Evolutionary conservation across 768 basidiomycete species (phyloP).

Genomic region (Lactarius hengduanensis): DNA sequence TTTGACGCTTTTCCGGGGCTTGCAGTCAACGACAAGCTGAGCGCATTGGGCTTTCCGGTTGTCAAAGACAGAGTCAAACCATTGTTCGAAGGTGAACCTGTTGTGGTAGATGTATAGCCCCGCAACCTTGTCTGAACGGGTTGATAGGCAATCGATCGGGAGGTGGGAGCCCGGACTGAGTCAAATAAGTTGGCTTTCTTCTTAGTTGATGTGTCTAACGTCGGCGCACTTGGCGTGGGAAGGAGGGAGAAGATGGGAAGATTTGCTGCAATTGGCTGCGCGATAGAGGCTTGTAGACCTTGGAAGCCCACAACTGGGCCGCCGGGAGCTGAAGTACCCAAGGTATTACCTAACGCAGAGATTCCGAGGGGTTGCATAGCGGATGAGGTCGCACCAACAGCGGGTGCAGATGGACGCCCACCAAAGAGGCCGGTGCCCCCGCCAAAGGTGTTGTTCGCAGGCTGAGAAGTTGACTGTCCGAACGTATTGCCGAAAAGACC

Average conservation of each 20-base stretch:
- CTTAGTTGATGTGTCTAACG: slow-evolving; percentile 61
- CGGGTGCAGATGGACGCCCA: slow-evolving; percentile 24
- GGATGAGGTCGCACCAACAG: slow-evolving; percentile 4
- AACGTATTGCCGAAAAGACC: slow-evolving; percentile 44
- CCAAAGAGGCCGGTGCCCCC: slow-evolving; percentile 32
- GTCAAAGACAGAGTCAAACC: slow-evolving; percentile 43
- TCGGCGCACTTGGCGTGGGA: slow-evolving; percentile 62
- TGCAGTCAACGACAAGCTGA: slow-evolving; percentile 51
- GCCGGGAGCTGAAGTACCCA: slow-evolving; percentile 46
- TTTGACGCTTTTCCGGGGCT: slow-evolving; percentile 37
- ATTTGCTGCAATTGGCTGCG: slow-evolving; percentile 75
- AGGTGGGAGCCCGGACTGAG: slow-evolving; percentile 65
- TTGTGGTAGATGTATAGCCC: slow-evolving; percentile 57
- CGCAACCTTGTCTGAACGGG: slow-evolving; percentile 65
- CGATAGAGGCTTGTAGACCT: slow-evolving; percentile 84
- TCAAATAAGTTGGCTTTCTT: slow-evolving; percentile 82
- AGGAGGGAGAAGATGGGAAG: slow-evolving; percentile 75
- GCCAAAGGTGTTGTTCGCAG: slow-evolving; percentile 28
- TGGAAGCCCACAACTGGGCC: slow-evolving; percentile 39
- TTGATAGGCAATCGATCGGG: slow-evolving; percentile 64
- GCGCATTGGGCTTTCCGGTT: slow-evolving; percentile 53
- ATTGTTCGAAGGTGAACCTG: slow-evolving; percentile 38
- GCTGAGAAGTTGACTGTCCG: slow-evolving; percentile 43
- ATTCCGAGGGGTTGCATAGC: slow-evolving; percentile 16
- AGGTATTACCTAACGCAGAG: slow-evolving; percentile 50